Evolutionary conservation across 1,139 yeast genomes (phyloP), one percentile per base, ranked within the genome.

Genomic region (Suzukiozyma palmioleophila): DNA sequence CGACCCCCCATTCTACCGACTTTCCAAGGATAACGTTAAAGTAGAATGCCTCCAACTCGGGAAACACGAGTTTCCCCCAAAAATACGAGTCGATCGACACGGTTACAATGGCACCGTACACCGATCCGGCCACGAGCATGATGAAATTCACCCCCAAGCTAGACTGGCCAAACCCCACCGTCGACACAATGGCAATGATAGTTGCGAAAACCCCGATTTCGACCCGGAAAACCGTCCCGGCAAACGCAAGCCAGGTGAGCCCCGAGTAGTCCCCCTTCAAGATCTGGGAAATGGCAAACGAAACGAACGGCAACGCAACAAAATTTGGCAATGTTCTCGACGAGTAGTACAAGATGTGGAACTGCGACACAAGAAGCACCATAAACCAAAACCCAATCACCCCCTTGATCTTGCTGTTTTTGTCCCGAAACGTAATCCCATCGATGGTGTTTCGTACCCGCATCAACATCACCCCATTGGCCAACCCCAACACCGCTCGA

Each of bases 281-380:
- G 12, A 81, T 53, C 50, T 67, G 69, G 10, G 79, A 64, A 33
- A 84, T 49, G 0, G 85, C 82, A 39, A 63, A 53, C 42, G 77
- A 77, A 2, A 84, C 82, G 30, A 87, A 54, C 1, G 97, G 96
- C 39, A 90, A 66, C 0, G 88, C 95, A 31, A 90, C 62, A 59
- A 88, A 85, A 59, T 90, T 90, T 9, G 97, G 97, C 44, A 92
- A 67, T 0, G 95, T 80, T 47, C 97, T 71, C 2, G 95, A 75
- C 6, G 85, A 68, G 56, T 90, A 90, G 62, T 69, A 90, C 41
- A 84, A 62, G 27, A 87, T 47, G 56, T 92, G 97, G 64, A 90
- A 92, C 55, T 89, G 95, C 5, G 84, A 62, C 40, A 75, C 58
- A 32, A 73, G 66, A 41, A 88, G 66, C 2, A 82, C 44, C 38